Conservation (phyloP, 129 eudicot genomes). For the Artemisia argyi region DNA sequence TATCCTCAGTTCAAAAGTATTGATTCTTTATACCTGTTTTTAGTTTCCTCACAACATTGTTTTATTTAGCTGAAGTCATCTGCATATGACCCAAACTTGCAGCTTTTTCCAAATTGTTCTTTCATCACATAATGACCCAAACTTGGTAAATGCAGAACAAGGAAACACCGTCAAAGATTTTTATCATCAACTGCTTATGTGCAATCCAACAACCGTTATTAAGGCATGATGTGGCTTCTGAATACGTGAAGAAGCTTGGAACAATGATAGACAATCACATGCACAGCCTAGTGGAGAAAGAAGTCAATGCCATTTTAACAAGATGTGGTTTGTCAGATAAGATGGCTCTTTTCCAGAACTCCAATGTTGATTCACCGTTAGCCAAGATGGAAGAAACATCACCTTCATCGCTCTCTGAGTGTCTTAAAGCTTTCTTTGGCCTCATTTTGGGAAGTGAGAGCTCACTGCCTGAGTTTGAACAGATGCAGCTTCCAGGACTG, state of each 20-base stretch:
- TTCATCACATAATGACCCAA: background rate
- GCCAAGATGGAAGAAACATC: slow-evolving; percentile 75
- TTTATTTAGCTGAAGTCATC: background rate
- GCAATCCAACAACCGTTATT: slow-evolving; percentile 87
- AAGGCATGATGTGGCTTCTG: slow-evolving; percentile 66
- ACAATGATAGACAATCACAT: slow-evolving; percentile 66
- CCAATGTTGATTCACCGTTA: slow-evolving; percentile 43
- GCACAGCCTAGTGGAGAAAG: slow-evolving; percentile 66
- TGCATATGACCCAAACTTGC: background rate
- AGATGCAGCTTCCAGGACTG: slow-evolving; percentile 80
- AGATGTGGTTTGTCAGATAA: slow-evolving; percentile 74
- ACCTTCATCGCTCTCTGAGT: slow-evolving; percentile 67
- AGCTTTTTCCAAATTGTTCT: background rate
- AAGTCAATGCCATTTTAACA: slow-evolving; percentile 65
- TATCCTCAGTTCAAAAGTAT: too few relatives aligned
- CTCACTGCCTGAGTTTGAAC: slow-evolving; percentile 88
- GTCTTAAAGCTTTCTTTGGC: slow-evolving; percentile 83
- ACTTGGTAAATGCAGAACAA: slow-evolving; percentile 50
- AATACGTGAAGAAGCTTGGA: slow-evolving; percentile 67
- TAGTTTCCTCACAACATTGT: background rate
- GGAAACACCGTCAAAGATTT: slow-evolving; percentile 85
- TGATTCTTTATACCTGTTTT: background rate
- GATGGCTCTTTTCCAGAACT: slow-evolving; percentile 57
- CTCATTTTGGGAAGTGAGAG: slow-evolving; percentile 82
- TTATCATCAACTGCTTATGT: slow-evolving; percentile 86